Conservation (phyloP, 495 filamentous ascomycete genomes). For the Penicillium argentinense region DNA sequence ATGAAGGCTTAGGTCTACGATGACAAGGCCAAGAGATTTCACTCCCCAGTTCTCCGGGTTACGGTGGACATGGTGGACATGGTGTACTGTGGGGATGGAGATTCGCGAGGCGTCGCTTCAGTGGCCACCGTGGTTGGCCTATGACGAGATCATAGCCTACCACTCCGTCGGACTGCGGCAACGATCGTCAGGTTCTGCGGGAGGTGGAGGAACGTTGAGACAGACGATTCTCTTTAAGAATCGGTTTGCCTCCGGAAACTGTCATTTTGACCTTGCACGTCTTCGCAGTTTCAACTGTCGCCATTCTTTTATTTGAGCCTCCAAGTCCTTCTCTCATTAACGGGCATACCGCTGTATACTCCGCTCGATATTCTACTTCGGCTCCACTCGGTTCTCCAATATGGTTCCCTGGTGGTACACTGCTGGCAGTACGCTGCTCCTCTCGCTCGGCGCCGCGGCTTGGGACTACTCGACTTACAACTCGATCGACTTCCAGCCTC, state of each 20-base stretch:
- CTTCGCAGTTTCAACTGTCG: conserved; percentile 8
- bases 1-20: neutral
- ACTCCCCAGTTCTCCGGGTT: neutral
- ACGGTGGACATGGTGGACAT: neutral
- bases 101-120: neutral
- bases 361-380: no score
- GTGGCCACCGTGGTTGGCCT: conserved; percentile 4
- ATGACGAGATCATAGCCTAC: conserved; percentile 3
- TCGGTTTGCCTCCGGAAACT: no score
- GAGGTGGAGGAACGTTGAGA: neutral
- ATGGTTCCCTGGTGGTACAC: conserved; percentile 22
- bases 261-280: neutral
- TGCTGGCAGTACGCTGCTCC: conserved; percentile 26
- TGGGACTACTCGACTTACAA: conserved; percentile 28
- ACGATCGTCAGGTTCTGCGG: conserved; percentile 19
- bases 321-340: conserved; percentile 2
- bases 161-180: conserved; percentile 3
- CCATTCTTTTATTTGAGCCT: conserved; percentile 9
- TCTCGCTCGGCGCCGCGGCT: conserved; percentile 24
- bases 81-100: neutral
- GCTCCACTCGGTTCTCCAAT: neutral
- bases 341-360: conserved; percentile 1
- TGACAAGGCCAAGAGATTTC: neutral
- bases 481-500: conserved; percentile 31
- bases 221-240: no score